Conservation (phyloP, 331 rosid genomes). For the Quercus phellos region DNA sequence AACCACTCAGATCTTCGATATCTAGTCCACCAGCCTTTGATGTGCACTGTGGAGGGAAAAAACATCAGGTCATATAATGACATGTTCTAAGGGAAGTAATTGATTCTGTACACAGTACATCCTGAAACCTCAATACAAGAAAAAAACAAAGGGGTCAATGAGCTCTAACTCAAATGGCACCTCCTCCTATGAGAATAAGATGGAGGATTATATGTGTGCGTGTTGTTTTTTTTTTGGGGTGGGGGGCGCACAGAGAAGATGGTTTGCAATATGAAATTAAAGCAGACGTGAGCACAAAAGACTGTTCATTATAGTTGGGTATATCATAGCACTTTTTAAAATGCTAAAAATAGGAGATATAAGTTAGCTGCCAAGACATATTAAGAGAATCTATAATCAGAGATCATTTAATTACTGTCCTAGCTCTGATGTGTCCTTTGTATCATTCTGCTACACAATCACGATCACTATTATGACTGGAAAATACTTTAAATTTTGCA, state of each 20-base stretch:
- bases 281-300: background rate
- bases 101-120: background rate
- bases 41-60: conserved; percentile 41
- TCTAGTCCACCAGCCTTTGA: conserved; percentile 58
- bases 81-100: background rate
- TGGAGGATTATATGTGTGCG: background rate
- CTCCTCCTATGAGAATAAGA: background rate
- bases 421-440: background rate
- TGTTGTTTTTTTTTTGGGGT: too few species aligned
- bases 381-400: too few species aligned
- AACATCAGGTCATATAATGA: conserved; percentile 21
- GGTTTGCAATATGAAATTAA: too few species aligned
- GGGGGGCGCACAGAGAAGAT: background rate
- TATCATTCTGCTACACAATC: background rate
- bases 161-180: background rate
- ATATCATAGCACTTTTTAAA: background rate
- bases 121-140: background rate
- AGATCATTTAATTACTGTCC: background rate
- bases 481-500: background rate
- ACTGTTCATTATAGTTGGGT: background rate
- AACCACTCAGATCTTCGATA: conserved; percentile 74
- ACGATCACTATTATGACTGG: background rate
- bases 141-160: background rate
- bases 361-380: too few species aligned
- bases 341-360: background rate